Evolutionary conservation across 129 eudicot genomes (phyloP).

Genomic region (Artemisia annua): DNA sequence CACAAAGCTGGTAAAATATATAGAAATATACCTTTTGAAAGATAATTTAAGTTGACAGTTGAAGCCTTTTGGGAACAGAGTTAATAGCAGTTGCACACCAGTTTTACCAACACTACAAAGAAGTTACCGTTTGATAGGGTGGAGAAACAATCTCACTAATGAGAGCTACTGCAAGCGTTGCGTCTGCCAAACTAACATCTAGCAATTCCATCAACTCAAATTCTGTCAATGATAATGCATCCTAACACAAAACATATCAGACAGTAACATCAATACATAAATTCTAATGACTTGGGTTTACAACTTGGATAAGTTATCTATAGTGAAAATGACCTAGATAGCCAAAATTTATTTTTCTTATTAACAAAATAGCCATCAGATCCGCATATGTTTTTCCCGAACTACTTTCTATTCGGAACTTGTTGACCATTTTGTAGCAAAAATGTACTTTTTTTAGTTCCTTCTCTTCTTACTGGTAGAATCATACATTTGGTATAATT

Average conservation of each 20-base stretch:
- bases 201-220: constrained; percentile 85
- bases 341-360: no score
- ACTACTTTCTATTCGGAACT: no score
- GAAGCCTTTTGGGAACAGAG: background rate
- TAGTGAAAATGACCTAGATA: background rate
- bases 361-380: no score
- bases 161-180: constrained; percentile 52
- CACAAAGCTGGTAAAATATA: background rate
- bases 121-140: constrained; percentile 61
- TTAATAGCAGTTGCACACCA: background rate
- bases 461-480: no score
- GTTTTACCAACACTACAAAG: no score
- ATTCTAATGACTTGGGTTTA: background rate
- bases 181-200: constrained; percentile 62
- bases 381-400: no score
- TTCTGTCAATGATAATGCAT: constrained; percentile 76
- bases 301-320: background rate
- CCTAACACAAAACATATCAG: constrained; percentile 43
- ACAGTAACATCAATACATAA: background rate
- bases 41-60: background rate
- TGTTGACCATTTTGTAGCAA: no score
- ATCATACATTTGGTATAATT: no score
- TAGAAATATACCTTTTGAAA: background rate
- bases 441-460: no score
- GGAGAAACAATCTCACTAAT: constrained; percentile 75